Evolutionary conservation across 495 filamentous ascomycete species (phyloP), one percentile per base, ranked within the genome.

Genomic region (Staphylotrichum longicolle): DNA sequence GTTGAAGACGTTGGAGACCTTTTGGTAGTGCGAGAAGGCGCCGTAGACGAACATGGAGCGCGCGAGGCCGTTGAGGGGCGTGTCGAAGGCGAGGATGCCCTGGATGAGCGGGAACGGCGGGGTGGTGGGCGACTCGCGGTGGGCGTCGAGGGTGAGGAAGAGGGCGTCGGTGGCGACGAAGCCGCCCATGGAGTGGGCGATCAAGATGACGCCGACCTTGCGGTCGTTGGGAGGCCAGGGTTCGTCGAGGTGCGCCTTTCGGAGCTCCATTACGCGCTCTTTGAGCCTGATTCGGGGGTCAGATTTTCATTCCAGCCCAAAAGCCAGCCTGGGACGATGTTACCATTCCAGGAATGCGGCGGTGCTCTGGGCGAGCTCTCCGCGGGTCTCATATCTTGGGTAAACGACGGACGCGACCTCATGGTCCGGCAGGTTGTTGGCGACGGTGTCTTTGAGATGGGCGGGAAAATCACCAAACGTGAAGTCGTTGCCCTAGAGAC

Each of bases 101-200:
- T 90, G 87, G 58, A 98, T 83, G 46, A 82, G 76, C 5, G 85
- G 85, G 68, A 88, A 88, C 54, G 83, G 79, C 35, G 80, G 74
- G 8, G 55, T 59, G 8, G 63, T n/a, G n/a, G 62, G 10, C n/a
- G 54, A 53, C 7, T 68, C 58, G n/a, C 72, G 69, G 4, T 73
- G 68, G 34, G 75, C 76, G 63, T 81, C 74, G 7, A 80, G 66
- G 54, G 72, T 62, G 37, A 72, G 66, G 85, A 96, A 81, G 44
- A 96, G 78, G 3, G 87, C 83, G 63, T 98, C 94, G 8, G 90
- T 90, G 12, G 90, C 93, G 14, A 98, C 89, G 65, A 98, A 96
- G 37, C 93, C 93, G 53, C 78, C 94, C 94, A 98, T 98, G 8
- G 88, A 93, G 71, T 98, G 94, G 27, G 93, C 93, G 15, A 96